Evolutionary conservation across 805 yeast species (phyloP), one percentile per base, ranked within the genome.

Genomic region (Suhomyces canberraensis): DNA sequence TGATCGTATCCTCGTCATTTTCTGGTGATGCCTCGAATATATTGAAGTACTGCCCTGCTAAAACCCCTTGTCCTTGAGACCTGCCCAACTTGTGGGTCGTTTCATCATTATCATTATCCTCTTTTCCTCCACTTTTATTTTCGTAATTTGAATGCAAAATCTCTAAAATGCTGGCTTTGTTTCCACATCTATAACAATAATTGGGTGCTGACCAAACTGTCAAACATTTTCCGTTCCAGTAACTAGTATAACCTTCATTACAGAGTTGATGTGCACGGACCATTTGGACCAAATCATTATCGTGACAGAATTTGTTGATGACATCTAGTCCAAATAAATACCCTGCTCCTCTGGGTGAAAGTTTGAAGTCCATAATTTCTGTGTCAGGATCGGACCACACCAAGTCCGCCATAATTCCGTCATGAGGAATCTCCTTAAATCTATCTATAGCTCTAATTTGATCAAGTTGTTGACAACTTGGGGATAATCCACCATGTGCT

Each of bases 171-270:
- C 96, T 85, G 4, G 98, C 98, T 56, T 88, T 79, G 56, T 93
- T 93, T 0, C 98, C 98, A 60, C 99, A 93, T 43, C 98, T 61
- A 53, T 93, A 93, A 56, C 98, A 93, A 56, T 93, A 93, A 56
- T 93, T 93, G 0, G 99, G 99, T 0, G 98, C 98, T 1, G 93
- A 82, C 99, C 99, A 93, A 6, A 93, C 98, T 0, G 99, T 93
- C 25, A 95, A 81, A 31, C 95, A 86, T 44, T 84, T 74, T 3
- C 96, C 97, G 39, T 79, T 79, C 76, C 95, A 93, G 53, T 90
- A 81, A 36, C 87, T 81, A 46, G 91, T 96, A 54, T 80, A 93
- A 1, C 99, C 99, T 53, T 91, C 96, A 53, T 93, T 93, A 57
- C 98, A 95, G 26, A 93, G 69, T 58, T 93, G 99, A 58, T 93